Conservation (phyloP, 208 protist species). For the Blastocrithidia nonstop region DNA sequence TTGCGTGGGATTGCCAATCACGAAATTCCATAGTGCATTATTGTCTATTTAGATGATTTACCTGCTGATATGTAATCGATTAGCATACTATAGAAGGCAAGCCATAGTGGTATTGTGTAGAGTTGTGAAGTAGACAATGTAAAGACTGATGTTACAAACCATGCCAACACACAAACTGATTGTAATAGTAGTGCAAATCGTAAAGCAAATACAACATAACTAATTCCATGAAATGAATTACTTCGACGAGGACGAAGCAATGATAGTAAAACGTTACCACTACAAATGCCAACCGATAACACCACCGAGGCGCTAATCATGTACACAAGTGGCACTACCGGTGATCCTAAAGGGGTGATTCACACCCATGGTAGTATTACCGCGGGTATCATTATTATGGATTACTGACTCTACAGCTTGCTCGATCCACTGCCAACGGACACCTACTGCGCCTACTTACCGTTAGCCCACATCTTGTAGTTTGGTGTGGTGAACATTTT, state of each 20-base stretch:
- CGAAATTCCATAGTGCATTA: conserved; percentile 15
- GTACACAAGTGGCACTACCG: conserved; percentile 87
- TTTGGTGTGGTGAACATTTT: conserved; percentile 65
- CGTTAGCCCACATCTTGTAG: conserved; percentile 87
- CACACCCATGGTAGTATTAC: conserved; percentile 64
- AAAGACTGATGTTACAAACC: no score
- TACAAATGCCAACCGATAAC: conserved; percentile 16
- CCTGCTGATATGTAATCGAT: conserved; percentile 5
- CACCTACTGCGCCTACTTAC: conserved; percentile 78
- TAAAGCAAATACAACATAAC: not conserved
- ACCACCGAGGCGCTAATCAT: conserved; percentile 31
- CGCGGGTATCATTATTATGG: conserved; percentile 8
- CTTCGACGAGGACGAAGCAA: no score
- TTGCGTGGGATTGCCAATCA: conserved; percentile 22
- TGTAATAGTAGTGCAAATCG: no score
- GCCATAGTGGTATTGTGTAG: no score
- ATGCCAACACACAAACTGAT: no score
- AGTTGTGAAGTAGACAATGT: no score
- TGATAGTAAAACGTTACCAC: no score
- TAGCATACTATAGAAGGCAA: no score
- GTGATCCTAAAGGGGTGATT: conserved; percentile 80
- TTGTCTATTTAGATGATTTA: conserved; percentile 48
- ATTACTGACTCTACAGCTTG: conserved; percentile 10
- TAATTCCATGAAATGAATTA: not conserved
- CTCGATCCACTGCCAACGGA: conserved; percentile 19